Evolutionary conservation across 768 basidiomycete genomes (phyloP), one percentile per base, ranked within the genome.

Genomic region (Boletus rex-veris): DNA sequence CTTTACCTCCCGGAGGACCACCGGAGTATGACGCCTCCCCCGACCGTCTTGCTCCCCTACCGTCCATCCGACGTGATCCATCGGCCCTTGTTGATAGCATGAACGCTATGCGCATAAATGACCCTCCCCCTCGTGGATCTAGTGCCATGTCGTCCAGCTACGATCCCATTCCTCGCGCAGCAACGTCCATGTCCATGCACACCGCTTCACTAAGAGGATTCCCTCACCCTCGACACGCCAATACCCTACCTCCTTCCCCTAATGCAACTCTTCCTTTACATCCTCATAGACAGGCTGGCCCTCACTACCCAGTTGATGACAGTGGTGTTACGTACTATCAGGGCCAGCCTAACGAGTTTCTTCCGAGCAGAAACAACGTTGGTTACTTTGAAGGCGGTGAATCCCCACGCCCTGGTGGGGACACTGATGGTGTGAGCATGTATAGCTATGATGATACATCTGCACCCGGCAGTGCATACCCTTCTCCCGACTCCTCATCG

Each of bases 101-200:
- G 68, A 76, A 77, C 42, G 70, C 78, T 39, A 72, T 90, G 67
- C 77, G 71, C 46, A 69, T 89, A 53, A 69, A 68, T 48, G 82
- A 82, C 41, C 72, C 74, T 21, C 58, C 58, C 21, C 63, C 71
- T 28, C 66, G 64, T 18, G 66, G 68, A 43, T 55, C 70, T 19
- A 68, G 68, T 42, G 60, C 64, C 35, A 61, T 63, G 63, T 61
- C 64, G 36, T 64, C 53, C 54, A 45, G 57, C 35, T 44, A 63
- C 35, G 84, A 85, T 56, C 78, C 80, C 42, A 68, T 84, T 14
- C 75, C 77, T 52, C 78, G 83, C 28, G 75, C 78, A 5, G 77
- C 77, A 16, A 84, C 84, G 18, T 80, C 84, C 31, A 78, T 84
- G 77, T 82, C 83, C 15, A 67, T 73, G 60, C 76, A 74, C 46